These are phyloP conservation scores for Penicillium janthinellum DNA, from an alignment of 2,329 filamentous ascomycete genomes.

Conservation along the genomic window DNA sequence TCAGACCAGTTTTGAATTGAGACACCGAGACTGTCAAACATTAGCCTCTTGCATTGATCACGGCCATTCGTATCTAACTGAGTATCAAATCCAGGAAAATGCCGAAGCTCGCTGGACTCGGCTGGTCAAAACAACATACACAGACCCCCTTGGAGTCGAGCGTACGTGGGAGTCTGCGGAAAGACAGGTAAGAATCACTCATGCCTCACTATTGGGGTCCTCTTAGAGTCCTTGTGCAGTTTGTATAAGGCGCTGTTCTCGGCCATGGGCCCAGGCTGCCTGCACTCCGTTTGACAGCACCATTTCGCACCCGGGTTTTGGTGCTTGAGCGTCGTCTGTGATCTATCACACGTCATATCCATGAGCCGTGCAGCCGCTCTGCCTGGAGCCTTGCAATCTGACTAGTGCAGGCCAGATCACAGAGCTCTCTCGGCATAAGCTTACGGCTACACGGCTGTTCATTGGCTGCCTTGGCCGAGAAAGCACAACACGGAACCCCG, in stretches of 20 bases:
- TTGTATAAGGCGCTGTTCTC: background rate
- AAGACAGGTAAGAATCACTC: slow-evolving; percentile 38
- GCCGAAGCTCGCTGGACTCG: slow-evolving; percentile 47
- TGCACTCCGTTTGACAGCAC: background rate
- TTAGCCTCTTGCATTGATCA: background rate
- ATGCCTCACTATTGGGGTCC: background rate
- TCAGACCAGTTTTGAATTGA: background rate
- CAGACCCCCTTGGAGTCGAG: slow-evolving; percentile 45
- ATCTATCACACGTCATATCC: background rate
- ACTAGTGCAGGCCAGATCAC: background rate
- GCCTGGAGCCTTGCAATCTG: background rate
- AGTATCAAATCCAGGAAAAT: slow-evolving; percentile 32
- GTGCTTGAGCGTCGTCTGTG: background rate
- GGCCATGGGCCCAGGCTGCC: background rate
- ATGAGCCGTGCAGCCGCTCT: background rate
- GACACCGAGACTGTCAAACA: background rate
- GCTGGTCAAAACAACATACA: slow-evolving; percentile 47
- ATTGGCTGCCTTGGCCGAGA: slow-evolving; percentile 12
- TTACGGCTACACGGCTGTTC: background rate
- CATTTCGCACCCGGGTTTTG: background rate
- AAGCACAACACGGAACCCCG: background rate
- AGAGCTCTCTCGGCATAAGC: slow-evolving; percentile 3
- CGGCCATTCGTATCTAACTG: slow-evolving; percentile 5
- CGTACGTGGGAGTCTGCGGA: slow-evolving; percentile 51
- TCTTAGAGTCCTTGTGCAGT: slow-evolving; percentile 7